These are phyloP conservation scores for Nothophoma quercina DNA, from an alignment of 2,329 filamentous ascomycete genomes.

Conservation along the genomic window DNA sequence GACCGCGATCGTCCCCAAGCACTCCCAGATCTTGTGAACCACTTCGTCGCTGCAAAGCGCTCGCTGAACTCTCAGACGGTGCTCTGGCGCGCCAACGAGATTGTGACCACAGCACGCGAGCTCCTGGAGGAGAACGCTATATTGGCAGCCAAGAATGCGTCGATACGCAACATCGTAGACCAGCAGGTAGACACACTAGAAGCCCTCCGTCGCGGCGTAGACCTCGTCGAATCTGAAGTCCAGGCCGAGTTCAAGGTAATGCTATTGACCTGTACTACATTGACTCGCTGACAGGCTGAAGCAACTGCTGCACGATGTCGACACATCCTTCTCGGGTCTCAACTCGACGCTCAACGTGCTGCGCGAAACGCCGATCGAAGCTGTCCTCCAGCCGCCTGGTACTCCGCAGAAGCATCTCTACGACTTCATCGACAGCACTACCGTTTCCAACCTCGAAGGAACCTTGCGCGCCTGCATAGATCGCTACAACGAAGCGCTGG, in stretches of 20 bases:
- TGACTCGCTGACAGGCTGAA: conserved; percentile 24
- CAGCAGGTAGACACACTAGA: conserved; percentile 55
- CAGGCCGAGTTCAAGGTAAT: conserved; percentile 54
- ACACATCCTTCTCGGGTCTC: conserved; percentile 70
- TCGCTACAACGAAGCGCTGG: conserved; percentile 73
- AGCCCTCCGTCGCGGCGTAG: conserved; percentile 54
- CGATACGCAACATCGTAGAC: conserved; percentile 52
- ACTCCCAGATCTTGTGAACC: conserved; percentile 80
- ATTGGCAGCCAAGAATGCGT: conserved; percentile 62
- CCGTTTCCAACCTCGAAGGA: conserved; percentile 70
- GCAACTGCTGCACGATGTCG: conserved; percentile 69
- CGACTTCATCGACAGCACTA: conserved; percentile 78
- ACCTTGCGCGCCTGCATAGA: conserved; percentile 75
- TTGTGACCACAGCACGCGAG: conserved; percentile 77
- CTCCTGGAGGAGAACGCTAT: conserved; percentile 81
- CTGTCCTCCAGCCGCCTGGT: conserved; percentile 64
- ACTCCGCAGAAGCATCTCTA: conserved; percentile 66
- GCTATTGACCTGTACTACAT: not conserved
- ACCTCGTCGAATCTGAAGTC: conserved; percentile 52
- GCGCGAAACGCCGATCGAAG: conserved; percentile 69
- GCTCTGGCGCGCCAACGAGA: conserved; percentile 85
- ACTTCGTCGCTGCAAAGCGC: conserved; percentile 86
- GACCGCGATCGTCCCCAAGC: conserved; percentile 49
- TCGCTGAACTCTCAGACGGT: conserved; percentile 83
- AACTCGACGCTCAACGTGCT: conserved; percentile 72